phyloP scores from a whole-genome alignment of 2,329 filamentous ascomycete genomes.

The Sporothrix dimorphospora region DNA sequence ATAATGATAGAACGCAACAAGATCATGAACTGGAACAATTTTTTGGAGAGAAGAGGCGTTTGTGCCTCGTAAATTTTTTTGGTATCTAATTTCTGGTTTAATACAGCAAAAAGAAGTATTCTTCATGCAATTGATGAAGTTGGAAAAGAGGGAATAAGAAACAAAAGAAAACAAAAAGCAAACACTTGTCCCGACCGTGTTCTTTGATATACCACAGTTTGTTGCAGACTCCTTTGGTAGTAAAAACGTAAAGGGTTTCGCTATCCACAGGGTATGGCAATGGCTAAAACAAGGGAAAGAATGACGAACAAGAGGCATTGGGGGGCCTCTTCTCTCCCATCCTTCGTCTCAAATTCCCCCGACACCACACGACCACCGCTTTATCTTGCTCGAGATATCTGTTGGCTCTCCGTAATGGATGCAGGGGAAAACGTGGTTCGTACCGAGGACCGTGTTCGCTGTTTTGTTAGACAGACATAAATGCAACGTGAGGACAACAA shows the following conservation, averaged over 20 bases:
- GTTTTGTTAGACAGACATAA: background rate
- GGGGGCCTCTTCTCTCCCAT: background rate
- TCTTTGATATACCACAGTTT: background rate
- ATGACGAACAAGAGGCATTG: background rate
- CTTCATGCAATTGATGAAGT: constrained; percentile 64
- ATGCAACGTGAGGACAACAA: background rate
- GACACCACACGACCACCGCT: background rate
- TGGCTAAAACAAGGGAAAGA: background rate
- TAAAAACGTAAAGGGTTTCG: background rate
- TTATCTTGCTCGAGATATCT: background rate
- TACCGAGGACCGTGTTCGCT: background rate
- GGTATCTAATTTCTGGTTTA: constrained; percentile 7
- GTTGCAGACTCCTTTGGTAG: background rate
- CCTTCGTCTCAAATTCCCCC: background rate
- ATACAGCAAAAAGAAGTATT: background rate
- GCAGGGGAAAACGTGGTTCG: background rate
- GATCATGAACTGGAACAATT: background rate
- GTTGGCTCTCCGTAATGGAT: background rate
- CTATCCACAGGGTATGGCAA: background rate
- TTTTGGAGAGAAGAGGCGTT: background rate
- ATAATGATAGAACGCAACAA: background rate
- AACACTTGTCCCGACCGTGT: background rate
- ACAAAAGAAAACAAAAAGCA: constrained; percentile 1
- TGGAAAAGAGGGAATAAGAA: background rate
- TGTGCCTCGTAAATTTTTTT: constrained; percentile 19